Conservation (phyloP, 1,139 yeast genomes). For the Diutina neorugosa region DNA sequence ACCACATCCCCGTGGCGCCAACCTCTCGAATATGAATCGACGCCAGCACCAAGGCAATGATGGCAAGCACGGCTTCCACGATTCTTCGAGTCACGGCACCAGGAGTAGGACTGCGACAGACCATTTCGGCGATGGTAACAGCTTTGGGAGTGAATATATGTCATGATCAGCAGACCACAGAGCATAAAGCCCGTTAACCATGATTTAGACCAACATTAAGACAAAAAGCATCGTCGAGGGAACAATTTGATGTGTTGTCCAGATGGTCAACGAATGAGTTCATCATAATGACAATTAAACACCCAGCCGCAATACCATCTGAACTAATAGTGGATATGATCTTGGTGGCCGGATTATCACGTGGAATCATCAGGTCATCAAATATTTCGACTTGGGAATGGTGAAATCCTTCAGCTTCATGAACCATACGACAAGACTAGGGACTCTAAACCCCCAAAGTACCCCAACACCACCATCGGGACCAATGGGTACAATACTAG, state of each 20-base stretch:
- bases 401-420: conserved; percentile 12
- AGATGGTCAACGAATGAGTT: too few relatives aligned
- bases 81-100: neutral
- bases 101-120: neutral
- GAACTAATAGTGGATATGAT: too few relatives aligned
- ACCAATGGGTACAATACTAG: conserved; percentile 21
- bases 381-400: neutral
- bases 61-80: neutral
- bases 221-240: too few relatives aligned
- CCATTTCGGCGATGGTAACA: too few relatives aligned
- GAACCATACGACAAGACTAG: conserved; percentile 18
- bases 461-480: conserved; percentile 25
- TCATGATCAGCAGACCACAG: neutral
- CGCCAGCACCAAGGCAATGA: neutral
- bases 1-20: neutral
- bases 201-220: too few relatives aligned
- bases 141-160: neutral
- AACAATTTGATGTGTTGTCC: too few relatives aligned
- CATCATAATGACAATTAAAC: too few relatives aligned
- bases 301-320: too few relatives aligned
- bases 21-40: neutral
- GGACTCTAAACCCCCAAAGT: conserved; percentile 17
- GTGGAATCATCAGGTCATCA: neutral
- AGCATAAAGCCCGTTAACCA: neutral
- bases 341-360: too few relatives aligned